phyloP scores from a whole-genome alignment of 495 filamentous ascomycete genomes.

The Eremomyces bilateralis region DNA sequence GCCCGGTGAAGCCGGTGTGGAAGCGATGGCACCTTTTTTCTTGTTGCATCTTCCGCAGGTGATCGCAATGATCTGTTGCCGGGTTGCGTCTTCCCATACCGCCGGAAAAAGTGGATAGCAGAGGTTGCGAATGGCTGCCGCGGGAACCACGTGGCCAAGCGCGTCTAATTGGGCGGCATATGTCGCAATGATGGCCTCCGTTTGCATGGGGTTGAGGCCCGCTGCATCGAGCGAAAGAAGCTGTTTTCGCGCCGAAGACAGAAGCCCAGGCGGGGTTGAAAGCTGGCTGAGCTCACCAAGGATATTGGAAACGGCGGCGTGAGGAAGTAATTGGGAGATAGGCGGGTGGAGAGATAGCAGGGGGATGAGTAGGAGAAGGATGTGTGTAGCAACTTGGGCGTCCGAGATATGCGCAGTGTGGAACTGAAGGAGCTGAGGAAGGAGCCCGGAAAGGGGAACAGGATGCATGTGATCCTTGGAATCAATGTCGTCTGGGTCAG shows the following conservation, averaged over 20 bases:
- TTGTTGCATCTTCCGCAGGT: conserved; percentile 16
- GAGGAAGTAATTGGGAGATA: conserved; percentile 3
- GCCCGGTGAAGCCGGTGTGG: conserved; percentile 12
- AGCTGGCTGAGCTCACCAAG: conserved; percentile 11
- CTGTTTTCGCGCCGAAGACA: conserved; percentile 6
- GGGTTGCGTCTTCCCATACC: conserved; percentile 18
- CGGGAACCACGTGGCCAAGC: conserved; percentile 12
- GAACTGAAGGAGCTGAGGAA: conserved; percentile 13
- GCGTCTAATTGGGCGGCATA: conserved; percentile 20
- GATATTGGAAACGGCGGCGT: too few relatives aligned
- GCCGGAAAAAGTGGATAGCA: conserved; percentile 17
- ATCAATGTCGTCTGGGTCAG: too few relatives aligned
- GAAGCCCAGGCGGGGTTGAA: conserved; percentile 8
- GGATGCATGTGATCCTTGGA: conserved; percentile 11
- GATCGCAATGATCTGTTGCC: conserved; percentile 13
- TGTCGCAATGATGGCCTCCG: conserved; percentile 18
- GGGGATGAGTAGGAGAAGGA: conserved; percentile 16
- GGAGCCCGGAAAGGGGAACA: conserved; percentile 13
- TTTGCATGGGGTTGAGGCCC: conserved; percentile 18
- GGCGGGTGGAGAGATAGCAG: conserved; percentile 13
- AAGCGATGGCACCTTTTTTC: conserved; percentile 12
- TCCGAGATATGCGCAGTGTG: conserved; percentile 11
- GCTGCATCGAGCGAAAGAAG: conserved; percentile 9
- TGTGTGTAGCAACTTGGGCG: conserved; percentile 15
- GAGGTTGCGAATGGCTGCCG: conserved; percentile 15